These are phyloP conservation scores for Leccinellum luteum DNA, from an alignment of 768 basidiomycete genomes.

Conservation along the genomic window DNA sequence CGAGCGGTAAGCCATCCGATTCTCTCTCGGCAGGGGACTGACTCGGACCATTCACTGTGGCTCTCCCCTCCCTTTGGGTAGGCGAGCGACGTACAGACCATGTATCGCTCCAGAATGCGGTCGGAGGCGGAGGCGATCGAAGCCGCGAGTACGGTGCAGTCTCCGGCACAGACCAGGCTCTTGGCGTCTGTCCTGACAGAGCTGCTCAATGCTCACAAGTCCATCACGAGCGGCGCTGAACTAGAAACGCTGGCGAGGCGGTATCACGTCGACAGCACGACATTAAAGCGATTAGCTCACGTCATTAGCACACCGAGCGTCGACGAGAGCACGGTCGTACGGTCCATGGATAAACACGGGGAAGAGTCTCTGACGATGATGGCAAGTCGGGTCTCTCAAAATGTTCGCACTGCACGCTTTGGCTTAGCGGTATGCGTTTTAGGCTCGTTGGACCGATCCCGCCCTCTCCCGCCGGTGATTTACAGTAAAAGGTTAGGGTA, in stretches of 20 bases:
- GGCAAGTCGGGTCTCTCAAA: slow-evolving; percentile 36
- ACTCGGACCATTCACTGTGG: background rate
- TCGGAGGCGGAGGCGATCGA: slow-evolving; percentile 55
- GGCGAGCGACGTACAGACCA: slow-evolving; percentile 35
- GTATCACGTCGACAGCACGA: slow-evolving; percentile 53
- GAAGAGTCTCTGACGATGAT: slow-evolving; percentile 49
- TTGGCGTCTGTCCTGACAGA: slow-evolving; percentile 50
- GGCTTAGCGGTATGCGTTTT: background rate
- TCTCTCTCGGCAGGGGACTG: background rate
- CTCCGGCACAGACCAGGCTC: slow-evolving; percentile 50
- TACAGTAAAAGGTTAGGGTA: background rate
- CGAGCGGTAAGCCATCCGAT: slow-evolving; percentile 41
- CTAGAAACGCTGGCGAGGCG: slow-evolving; percentile 49
- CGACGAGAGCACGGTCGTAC: slow-evolving; percentile 42
- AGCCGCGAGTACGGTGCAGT: slow-evolving; percentile 7
- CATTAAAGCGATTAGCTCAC: slow-evolving; percentile 50
- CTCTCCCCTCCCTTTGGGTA: background rate
- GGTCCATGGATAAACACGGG: slow-evolving; percentile 50
- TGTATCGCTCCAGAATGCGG: slow-evolving; percentile 52
- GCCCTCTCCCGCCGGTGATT: background rate
- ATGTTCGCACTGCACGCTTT: background rate
- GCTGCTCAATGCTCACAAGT: slow-evolving; percentile 64
- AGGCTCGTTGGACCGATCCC: slow-evolving; percentile 32
- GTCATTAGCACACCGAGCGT: slow-evolving; percentile 68
- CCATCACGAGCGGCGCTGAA: slow-evolving; percentile 37